Base-by-base conservation (phyloP, 441 rosid genomes). In the Rhodomyrtus psidioides region DNA sequence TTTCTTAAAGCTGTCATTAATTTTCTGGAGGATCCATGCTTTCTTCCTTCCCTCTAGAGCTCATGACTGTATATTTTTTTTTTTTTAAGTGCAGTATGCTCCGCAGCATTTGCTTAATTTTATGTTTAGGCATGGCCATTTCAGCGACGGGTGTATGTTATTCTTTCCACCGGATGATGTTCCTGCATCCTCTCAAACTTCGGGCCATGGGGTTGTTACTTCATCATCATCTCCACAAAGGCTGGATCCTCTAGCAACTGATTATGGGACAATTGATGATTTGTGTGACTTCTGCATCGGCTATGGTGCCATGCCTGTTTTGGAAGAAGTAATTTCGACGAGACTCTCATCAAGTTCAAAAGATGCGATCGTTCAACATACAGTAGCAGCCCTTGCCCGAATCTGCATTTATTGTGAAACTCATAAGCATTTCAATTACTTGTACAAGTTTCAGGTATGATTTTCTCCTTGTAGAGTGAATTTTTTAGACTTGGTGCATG, bases 91-190 rank as follows among this genome's bases (percentile, higher is more conserved):
- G 92, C 98, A 97, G 99, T 96, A 94, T 93, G 95, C 97, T 90
- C 96, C 97, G 55, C 96, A 93, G 91, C 95, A 95, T 91, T 91
- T 95, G 91, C 94, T 97, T 90, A 92, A 93, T 84, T 97, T 96
- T 90, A 95, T 95, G 97, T 96, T 96, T 88, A 94, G 93, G 91
- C 99, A 97, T 88, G 99, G 99, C 84, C 99, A 91, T 89, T 96
- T 87, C 86, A 89, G 84, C 81, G 99, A 97, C 85, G 99, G 97
- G 53, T 97, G 99, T 93, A 84, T 91, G 87, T 88, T 97, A 89
- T 96, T 97, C 93, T 96, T 97, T 91, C 98, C 98, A 39, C 92
- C 84, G 44, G 90, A 91, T 92, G 93, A 92, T 90, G 91, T 94
- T 90, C 97, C 99, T 56, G 89, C 95, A 70, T 91, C 98, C 87